Evolutionary conservation across 108 stramenopile genomes (phyloP), one percentile per base, ranked within the genome.

Genomic region (Skeletonema marinoi): DNA sequence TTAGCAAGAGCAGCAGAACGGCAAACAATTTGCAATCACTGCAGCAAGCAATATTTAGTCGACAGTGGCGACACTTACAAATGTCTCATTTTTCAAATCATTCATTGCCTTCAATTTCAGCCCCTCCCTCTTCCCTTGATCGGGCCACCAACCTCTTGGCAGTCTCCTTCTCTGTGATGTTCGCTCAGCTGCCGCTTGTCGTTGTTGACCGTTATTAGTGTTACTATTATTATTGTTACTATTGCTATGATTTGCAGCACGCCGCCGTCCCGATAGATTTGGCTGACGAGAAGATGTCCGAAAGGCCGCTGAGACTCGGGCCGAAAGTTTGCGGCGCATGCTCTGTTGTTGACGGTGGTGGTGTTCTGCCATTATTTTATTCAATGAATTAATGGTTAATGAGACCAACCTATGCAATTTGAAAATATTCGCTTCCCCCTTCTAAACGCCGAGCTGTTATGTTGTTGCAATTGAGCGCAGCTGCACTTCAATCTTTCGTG

Each of bases 81-180:
- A 61, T 0, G 60, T 61, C 60, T 61, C 32, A 31, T 31, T 16
- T 31, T 33, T 25, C 25, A 61, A 61, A 33, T 13, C 60, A 31
- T 61, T 4, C 60, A 61, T 61, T 4, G 60, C 60, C 60, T 33
- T 31, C 31, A 61, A 61, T 31, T 33, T 61, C 3, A 31, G 60
- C 4, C 35, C 60, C 32, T 31, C 60, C 21, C 60, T 61, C 35
- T 61, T 61, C 60, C 35, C 32, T 11, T 31, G 32, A 33, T 61
- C 60, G 14, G 60, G 60, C 60, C 60, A 61, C 60, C 60, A 61
- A 13, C 60, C 60, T 16, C 60, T 31, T 11, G 31, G 60, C 25
- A 31, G 16, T 16, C 60, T 61, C 6, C 60, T 61, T 16, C 60
- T 21, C 6, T 21, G 60, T 3, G 21, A 16, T 11, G 44, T 46